Base-by-base conservation (phyloP, 306 rosid genomes). In the Cucurbita argyrosperma region DNA sequence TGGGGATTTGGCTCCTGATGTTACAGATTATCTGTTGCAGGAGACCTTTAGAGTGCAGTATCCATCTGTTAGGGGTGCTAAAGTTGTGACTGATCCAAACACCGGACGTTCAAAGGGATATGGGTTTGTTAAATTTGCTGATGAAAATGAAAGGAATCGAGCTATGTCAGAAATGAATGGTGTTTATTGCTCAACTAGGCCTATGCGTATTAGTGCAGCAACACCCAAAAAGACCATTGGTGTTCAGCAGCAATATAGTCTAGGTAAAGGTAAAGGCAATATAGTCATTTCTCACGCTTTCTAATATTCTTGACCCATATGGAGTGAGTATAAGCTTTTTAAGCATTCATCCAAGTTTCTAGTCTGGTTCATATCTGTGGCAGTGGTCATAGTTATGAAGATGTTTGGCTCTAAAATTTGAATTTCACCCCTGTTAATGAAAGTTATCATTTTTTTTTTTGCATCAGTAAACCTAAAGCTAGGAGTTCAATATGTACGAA, bases 111-210 rank as follows among this genome's bases (percentile, higher is more conserved):
- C 98, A 46, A 92, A 90, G 78, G 98, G 97, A 10, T 90, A 90
- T 37, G 98, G 98, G 7, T 92, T 92, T 79, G 98, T 92, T 70
- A 92, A 92, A 78, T 92, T 92, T 81, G 76, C 90, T 16, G 98
- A 92, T 51, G 98, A 92, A 84, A 51, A 70, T 0, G 96, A 92
- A 77, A 80, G 96, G 87, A 92, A 92, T 73, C 96, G 96, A 42
- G 95, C 96, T 71, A 92, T 90, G 98, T 69, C 82, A 7, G 98
- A 92, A 78, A 92, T 92, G 97, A 90, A 92, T 74, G 96, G 97
- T 10, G 83, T 85, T 42, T 92, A 88, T 80, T 92, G 97, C 84
- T 88, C 95, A 66, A 88, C 90, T 40, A 85, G 97, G 79, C 96
- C 96, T 2, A 92, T 92, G 97, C 92, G 96, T 19, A 92, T 90